Evolutionary conservation across 179 eudicot species (phyloP), one percentile per base, ranked within the genome.

Genomic region (Heliamphora pulchella): DNA sequence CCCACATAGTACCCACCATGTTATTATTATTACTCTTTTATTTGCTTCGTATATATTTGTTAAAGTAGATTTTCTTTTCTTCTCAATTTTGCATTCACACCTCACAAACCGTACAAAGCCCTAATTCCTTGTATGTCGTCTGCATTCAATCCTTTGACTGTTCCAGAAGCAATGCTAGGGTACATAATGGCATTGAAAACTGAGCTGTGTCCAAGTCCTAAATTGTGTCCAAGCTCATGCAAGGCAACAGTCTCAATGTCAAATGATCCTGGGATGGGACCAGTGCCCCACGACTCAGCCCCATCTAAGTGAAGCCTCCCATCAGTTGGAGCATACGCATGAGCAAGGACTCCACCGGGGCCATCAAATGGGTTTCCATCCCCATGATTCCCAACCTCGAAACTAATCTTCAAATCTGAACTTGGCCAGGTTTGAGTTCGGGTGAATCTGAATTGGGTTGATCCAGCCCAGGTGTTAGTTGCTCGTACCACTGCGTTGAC

Each of bases 321-420:
- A 13, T 58, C 15, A 0, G 14, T 10, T 10, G 63, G 63, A 2
- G 63, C 15, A 7, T 3, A 8, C 0, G 88, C 83, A 59, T 83
- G 88, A 11, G 82, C 86, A 18, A 81, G 4, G 0, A 55, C 61
- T 4, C 80, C 84, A 20, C 64, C 17, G 0, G 73, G 76, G 4
- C 84, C 85, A 31, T 83, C 84, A 72, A 85, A 85, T 14, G 83
- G 69, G 6, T 43, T 39, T 2, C 85, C 85, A 58, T 85, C 85
- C 13, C 82, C 84, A 65, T 85, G 85, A 41, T 85, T 78, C 2
- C 82, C 39, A 18, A 83, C 20, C 17, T 77, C 58, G 58, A 85
- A 85, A 5, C 80, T 72, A 57, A 85, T 81, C 47, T 72, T 79
- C 57, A 85, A 43, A 71, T 85, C 83, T 0, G 87, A 76, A 39